Evolutionary conservation across 2,329 filamentous ascomycete genomes (phyloP).

Genomic region (Apiospora arundinis): DNA sequence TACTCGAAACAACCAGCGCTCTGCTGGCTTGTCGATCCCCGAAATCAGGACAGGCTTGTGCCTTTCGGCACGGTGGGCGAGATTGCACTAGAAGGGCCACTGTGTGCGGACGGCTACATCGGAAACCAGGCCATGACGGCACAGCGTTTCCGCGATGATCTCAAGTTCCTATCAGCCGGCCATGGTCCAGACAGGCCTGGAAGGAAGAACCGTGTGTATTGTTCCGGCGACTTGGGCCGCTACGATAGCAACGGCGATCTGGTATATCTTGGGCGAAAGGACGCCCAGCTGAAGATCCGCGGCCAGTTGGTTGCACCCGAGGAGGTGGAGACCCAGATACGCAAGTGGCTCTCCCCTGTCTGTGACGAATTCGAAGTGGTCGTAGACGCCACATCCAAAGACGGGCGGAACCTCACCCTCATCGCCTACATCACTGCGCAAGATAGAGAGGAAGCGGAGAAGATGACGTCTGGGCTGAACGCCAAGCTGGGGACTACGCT

Average conservation of each 20-base stretch:
- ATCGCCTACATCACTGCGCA: conserved; percentile 4
- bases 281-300: conserved; percentile 58
- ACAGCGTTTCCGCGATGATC: not conserved
- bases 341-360: not conserved
- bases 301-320: conserved; percentile 55
- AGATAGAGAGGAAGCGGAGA: not conserved
- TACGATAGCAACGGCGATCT: conserved; percentile 42
- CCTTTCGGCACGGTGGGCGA: not conserved
- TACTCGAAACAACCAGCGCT: not conserved
- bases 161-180: not conserved
- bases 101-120: conserved; percentile 4
- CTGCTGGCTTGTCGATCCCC: not conserved
- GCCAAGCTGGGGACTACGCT: not conserved
- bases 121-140: not conserved
- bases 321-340: conserved; percentile 22
- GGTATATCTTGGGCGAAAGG: conserved; percentile 52
- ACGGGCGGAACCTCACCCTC: not conserved
- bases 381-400: not conserved
- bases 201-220: conserved; percentile 40
- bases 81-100: not conserved
- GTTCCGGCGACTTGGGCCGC: conserved; percentile 47
- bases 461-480: not conserved
- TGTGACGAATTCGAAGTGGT: not conserved
- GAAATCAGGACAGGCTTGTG: not conserved
- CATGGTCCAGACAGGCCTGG: conserved; percentile 3